Conservation (phyloP, 202 grass and related monocot genomes). For the Dendrocalamus latiflorus region DNA sequence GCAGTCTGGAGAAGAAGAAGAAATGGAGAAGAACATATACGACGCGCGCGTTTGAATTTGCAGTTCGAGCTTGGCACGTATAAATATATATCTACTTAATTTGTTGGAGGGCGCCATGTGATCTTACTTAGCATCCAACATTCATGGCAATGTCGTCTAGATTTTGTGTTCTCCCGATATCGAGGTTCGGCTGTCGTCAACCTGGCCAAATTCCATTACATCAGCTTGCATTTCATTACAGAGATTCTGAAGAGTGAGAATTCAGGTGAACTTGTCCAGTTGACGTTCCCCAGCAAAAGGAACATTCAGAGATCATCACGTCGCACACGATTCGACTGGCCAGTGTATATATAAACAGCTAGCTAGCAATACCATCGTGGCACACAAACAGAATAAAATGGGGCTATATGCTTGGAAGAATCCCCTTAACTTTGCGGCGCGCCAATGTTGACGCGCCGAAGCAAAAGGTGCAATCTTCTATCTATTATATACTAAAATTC, state of each 20-base stretch:
- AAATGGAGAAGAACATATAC: no score
- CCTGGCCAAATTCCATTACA: neutral
- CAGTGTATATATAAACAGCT: neutral
- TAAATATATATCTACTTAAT: no score
- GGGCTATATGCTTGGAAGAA: neutral
- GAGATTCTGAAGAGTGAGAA: neutral
- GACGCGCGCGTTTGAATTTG: no score
- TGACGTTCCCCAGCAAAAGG: neutral
- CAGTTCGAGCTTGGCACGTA: no score
- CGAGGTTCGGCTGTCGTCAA: neutral
- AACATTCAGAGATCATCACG: neutral
- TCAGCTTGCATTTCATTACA: neutral
- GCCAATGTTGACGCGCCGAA: no score
- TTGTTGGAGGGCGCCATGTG: neutral
- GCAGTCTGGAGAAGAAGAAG: no score
- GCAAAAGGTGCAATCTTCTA: no score
- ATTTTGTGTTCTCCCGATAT: no score
- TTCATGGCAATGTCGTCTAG: no score
- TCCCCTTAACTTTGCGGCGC: neutral
- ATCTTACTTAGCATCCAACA: neutral
- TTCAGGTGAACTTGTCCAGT: neutral
- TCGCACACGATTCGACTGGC: neutral
- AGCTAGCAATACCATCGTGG: neutral
- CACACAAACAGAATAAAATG: no score
- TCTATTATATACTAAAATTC: no score